Conservation (phyloP, 192 early-diverging fungal genomes). For the Backusella parvicylindrica region DNA sequence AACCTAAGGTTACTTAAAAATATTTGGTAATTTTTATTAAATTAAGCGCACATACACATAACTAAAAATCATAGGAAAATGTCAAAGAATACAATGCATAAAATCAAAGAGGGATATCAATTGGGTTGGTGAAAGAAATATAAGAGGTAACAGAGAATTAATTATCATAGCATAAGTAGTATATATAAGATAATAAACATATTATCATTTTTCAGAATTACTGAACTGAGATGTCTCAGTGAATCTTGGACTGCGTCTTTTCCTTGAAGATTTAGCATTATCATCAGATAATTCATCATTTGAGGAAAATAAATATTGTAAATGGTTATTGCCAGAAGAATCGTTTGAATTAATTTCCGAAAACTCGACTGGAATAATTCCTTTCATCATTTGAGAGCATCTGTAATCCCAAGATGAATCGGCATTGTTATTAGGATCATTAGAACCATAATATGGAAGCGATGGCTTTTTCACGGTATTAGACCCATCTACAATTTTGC, state of each 20-base stretch:
- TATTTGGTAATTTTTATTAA: background rate
- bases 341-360: background rate
- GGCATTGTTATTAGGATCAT: background rate
- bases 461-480: background rate
- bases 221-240: background rate
- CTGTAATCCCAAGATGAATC: background rate
- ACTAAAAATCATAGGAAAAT: background rate
- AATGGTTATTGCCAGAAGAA: background rate
- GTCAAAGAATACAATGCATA: background rate
- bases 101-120: background rate
- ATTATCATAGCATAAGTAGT: background rate
- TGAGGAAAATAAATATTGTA: background rate
- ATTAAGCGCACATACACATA: background rate
- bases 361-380: constrained; percentile 7
- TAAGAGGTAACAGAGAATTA: background rate
- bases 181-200: background rate
- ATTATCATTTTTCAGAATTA: background rate
- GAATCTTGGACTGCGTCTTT: background rate
- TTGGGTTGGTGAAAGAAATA: background rate
- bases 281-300: background rate
- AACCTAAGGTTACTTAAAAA: too few species aligned
- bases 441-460: background rate
- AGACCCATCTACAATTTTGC: background rate
- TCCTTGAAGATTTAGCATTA: background rate
- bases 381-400: constrained; percentile 1